A percentile compares a stretch with the other conserved stretches of the same genome.
Conservation (phyloP, 768 basidiomycete genomes). For the Nidularia pulvinata region DNA sequence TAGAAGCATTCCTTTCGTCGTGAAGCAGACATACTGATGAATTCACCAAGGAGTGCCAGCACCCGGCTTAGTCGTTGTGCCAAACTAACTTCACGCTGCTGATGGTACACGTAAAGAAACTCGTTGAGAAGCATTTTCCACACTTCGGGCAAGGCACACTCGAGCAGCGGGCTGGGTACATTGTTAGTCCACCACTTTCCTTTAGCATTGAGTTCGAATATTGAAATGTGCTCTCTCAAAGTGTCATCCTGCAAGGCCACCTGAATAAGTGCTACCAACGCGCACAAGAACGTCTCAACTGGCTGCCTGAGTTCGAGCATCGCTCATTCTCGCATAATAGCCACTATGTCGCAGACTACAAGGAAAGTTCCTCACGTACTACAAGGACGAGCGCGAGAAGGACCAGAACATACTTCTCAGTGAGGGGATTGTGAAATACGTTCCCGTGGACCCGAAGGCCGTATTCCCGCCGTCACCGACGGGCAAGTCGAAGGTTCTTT, state of each 20-base stretch:
- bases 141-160: conserved; percentile 45
- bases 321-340: conserved; percentile 52
- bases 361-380: conserved; percentile 40
- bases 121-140: conserved; percentile 4
- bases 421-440: conserved; percentile 16
- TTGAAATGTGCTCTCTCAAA: conserved; percentile 15
- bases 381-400: conserved; percentile 38
- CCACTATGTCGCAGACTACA: conserved; percentile 46
- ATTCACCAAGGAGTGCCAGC: neutral
- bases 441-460: conserved; percentile 5
- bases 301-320: conserved; percentile 50
- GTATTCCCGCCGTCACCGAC: conserved; percentile 3
- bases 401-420: conserved; percentile 20
- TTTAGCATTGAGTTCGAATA: neutral
- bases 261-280: conserved; percentile 37
- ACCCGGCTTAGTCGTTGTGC: conserved; percentile 1
- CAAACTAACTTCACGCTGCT: neutral
- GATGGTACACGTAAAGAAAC: neutral
- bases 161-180: conserved; percentile 9
- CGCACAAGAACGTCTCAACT: conserved; percentile 39
- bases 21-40: conserved; percentile 1
- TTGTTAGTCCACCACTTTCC: neutral
- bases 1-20: conserved; percentile 2
- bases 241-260: conserved; percentile 51
- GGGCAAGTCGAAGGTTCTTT: conserved; percentile 29